Percentiles rank a stretch among this genome's conserved stretches.
phyloP scores from a whole-genome alignment of 2,329 filamentous ascomycete species.

The Phialocephala subalpina region DNA sequence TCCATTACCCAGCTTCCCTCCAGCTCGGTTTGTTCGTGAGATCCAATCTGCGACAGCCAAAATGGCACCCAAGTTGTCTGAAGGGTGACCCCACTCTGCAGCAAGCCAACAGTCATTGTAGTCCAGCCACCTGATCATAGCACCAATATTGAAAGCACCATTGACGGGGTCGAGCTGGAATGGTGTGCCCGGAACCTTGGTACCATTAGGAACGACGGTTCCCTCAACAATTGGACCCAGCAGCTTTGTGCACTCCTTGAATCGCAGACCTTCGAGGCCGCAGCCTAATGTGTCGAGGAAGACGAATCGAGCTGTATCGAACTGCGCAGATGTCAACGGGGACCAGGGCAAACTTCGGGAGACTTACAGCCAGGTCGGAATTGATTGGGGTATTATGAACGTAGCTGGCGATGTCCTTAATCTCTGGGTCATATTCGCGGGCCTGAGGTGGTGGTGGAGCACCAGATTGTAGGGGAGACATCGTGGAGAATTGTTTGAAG shows the following conservation, averaged over 20 bases:
- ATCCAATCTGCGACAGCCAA: slow-evolving; percentile 97
- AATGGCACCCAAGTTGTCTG: slow-evolving; percentile 97
- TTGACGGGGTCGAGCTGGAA: slow-evolving; percentile 96
- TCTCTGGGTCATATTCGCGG: slow-evolving; percentile 86
- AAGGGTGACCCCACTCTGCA: slow-evolving; percentile 98
- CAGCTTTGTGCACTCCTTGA: slow-evolving; percentile 95
- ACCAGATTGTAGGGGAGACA: slow-evolving; percentile 47
- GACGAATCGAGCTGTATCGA: slow-evolving; percentile 95
- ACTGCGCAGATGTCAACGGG: slow-evolving; percentile 58
- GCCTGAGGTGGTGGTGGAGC: slow-evolving; percentile 58
- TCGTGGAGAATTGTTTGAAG: slow-evolving; percentile 45
- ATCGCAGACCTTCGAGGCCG: slow-evolving; percentile 92
- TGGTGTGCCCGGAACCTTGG: slow-evolving; percentile 88
- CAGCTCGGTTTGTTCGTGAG: slow-evolving; percentile 83
- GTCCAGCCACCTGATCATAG: slow-evolving; percentile 99
- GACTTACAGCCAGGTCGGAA: slow-evolving; percentile 88
- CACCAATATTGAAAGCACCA: slow-evolving; percentile 97
- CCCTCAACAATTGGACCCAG: slow-evolving; percentile 91
- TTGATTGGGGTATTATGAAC: slow-evolving; percentile 91
- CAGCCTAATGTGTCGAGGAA: slow-evolving; percentile 97
- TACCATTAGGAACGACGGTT: slow-evolving; percentile 90
- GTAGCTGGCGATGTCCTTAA: slow-evolving; percentile 94
- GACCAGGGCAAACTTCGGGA: slow-evolving; percentile 14
- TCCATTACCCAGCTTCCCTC: slow-evolving; percentile 82
- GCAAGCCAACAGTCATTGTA: slow-evolving; percentile 99